Conservation (phyloP, 495 filamentous ascomycete species). For the Margaritispora aquatica region DNA sequence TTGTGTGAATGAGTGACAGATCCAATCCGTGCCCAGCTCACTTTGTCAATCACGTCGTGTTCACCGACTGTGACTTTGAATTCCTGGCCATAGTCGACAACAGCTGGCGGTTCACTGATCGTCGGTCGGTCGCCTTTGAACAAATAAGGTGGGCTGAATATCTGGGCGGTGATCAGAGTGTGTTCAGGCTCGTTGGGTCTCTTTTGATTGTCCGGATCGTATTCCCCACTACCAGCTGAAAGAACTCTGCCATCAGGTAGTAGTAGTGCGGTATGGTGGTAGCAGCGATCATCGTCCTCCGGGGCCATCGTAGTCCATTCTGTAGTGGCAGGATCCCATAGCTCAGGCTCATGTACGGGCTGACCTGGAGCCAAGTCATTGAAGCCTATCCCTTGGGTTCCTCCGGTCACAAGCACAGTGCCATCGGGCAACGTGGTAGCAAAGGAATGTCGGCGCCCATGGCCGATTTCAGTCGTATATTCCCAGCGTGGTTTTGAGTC, state of each 20-base stretch:
- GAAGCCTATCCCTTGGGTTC: slow-evolving; percentile 3
- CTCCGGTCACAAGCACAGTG: slow-evolving; percentile 11
- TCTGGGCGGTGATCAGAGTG: slow-evolving; percentile 11
- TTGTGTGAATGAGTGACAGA: slow-evolving; percentile 8
- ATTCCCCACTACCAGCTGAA: slow-evolving; percentile 20
- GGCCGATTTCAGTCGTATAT: slow-evolving; percentile 3
- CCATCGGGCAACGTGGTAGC: slow-evolving; percentile 10
- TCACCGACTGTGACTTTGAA: slow-evolving; percentile 17
- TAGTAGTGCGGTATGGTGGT: slow-evolving; percentile 18
- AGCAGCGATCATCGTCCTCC: slow-evolving; percentile 15
- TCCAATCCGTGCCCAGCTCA: slow-evolving; percentile 14
- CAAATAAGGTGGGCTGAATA: slow-evolving; percentile 20
- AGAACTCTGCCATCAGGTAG: slow-evolving; percentile 19
- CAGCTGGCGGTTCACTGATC: slow-evolving; percentile 12
- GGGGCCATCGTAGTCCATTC: slow-evolving; percentile 12
- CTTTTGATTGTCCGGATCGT: slow-evolving; percentile 2
- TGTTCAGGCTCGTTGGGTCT: slow-evolving; percentile 2
- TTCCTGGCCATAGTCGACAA: slow-evolving; percentile 13
- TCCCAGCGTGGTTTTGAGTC: slow-evolving; percentile 10
- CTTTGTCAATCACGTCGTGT: slow-evolving; percentile 12
- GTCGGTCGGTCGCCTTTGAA: slow-evolving; percentile 17
- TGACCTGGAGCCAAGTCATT: background rate
- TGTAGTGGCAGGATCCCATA: slow-evolving; percentile 13
- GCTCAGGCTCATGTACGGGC: slow-evolving; percentile 8
- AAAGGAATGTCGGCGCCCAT: slow-evolving; percentile 6